Evolutionary conservation across 768 basidiomycete species (phyloP), one percentile per base, ranked within the genome.

Genomic region (Xanthoconium purpureum): DNA sequence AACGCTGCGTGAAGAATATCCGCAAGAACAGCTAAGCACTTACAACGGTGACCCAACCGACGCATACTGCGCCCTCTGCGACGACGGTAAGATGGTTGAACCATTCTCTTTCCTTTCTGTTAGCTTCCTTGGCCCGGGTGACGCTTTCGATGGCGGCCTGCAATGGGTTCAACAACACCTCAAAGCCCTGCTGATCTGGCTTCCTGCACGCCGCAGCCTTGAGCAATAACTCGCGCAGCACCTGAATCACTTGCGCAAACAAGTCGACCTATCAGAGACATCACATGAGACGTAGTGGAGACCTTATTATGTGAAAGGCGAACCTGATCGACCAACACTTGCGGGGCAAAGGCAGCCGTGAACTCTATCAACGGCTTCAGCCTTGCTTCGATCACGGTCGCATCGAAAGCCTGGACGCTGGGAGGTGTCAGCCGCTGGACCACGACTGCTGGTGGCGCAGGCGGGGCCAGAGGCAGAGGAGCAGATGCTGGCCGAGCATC

Each of bases 41-140:
- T 64, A 95, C 95, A 49, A 84, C 77, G 33, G 85, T 80, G 42
- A 98, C 84, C 97, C 97, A 99, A 24, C 88, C 95, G 58, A 92
- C 84, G 18, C 80, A 84, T 6, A 88, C 80, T 1, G 84, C 86
- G 18, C 90, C 92, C 66, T 95, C 94, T 3, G 87, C 83, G n/a
- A 97, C 77, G 28, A 85, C 82, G 32, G 83, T 85, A 28, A 98
- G 76, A 67, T 95, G 92, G 42, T 82, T 84, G 63, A 82, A 84
- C 86, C 89, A 94, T 45, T 93, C 89, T 53, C 88, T 79, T 52
- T 89, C 87, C 68, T 86, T 84, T 59, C 90, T 75, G 58, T 87
- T 86, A 36, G 84, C 83, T 58, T 96, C 94, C 74, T 94, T 94
- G 59, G 88, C 77, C 43, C 87, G 85, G n/a, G 82, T 78, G 59